phyloP scores from a whole-genome alignment of 2,329 filamentous ascomycete genomes.

The Penicillium sp. region DNA sequence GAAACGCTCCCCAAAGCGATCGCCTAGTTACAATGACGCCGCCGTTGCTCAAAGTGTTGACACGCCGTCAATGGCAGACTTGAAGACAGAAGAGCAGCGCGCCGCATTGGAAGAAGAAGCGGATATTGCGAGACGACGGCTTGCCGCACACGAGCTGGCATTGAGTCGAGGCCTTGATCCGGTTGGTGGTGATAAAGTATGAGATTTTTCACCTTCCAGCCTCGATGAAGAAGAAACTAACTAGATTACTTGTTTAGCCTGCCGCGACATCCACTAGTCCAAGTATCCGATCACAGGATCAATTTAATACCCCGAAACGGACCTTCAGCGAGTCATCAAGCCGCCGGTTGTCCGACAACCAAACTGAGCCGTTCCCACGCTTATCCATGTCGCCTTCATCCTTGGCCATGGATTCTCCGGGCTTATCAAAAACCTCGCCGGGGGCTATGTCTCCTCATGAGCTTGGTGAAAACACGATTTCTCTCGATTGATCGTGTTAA shows the following conservation, averaged over 20 bases:
- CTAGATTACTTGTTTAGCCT: conserved; percentile 7
- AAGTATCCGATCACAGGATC: conserved; percentile 9
- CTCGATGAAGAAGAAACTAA: background rate
- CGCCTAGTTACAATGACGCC: conserved; percentile 27
- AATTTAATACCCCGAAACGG: background rate
- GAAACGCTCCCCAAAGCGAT: conserved; percentile 27
- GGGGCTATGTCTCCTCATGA: conserved; percentile 8
- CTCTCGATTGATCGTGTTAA: background rate
- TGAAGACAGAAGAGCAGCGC: conserved; percentile 58
- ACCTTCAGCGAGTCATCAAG: conserved; percentile 16
- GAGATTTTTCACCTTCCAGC: background rate
- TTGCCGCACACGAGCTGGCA: conserved; percentile 56
- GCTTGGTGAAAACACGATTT: background rate
- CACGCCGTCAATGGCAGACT: conserved; percentile 52
- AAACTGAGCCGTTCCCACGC: conserved; percentile 37
- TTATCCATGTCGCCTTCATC: conserved; percentile 18
- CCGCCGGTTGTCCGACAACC: conserved; percentile 15
- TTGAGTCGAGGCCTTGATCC: conserved; percentile 51
- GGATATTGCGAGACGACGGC: conserved; percentile 52
- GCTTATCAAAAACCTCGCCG: conserved; percentile 7
- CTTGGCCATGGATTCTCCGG: conserved; percentile 4
- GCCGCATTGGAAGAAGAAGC: conserved; percentile 56
- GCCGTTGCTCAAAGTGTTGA: conserved; percentile 32
- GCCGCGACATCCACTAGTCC: background rate
- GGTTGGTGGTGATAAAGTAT: conserved; percentile 30